Base-by-base conservation (phyloP, 225 moss, liverwort and hornwort species). In the Sphagnum tenellum region DNA sequence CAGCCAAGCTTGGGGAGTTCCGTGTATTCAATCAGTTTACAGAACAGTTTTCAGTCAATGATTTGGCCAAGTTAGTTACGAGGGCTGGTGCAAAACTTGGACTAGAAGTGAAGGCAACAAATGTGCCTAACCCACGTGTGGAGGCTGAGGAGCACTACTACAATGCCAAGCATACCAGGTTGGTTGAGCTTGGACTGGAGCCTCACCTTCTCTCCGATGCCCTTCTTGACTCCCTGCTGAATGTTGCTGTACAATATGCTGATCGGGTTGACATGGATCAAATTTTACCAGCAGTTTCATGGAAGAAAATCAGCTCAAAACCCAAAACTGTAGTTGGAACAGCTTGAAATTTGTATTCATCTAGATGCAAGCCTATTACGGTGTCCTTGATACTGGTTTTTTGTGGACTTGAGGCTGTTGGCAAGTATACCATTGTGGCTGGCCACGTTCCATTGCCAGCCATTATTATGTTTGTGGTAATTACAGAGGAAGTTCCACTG, bases 1-100 rank as follows among this genome's bases (percentile, higher is more conserved):
- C 98, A 47, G 93, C 98, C 47, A 85, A 88, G 48, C 46, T 66
- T 5, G 89, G 90, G 14, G 90, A 98, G 64, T 98, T 98, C 61
- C 90, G 93, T 12, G 98, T 98, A 52, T 98, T 93, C 51, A 98
- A 98, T 55, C 98, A 98, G 61, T 98, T 98, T 52, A 98, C 98
- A 0, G 93, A 98, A 68, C 98, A 93, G 69, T 98, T 98, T 75
- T 93, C 93, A 3, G 98, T 98, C 62, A 98, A 98, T 47, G 98
- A 93, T 6, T 70, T 98, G 73, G 93, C 90, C 9, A 79, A 58
- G 61, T 63, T 93, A 68, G 98, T 98, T 65, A 98, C 89, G n/a
- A 84, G 58, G 49, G 89, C 86, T 3, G 93, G 93, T 51, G 75
- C 72, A 73, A 93, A 90, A 48, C 83, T 98, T 12, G 98, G 98